phyloP scores from a whole-genome alignment of 345 rosid species.

The Linum trigynum region DNA sequence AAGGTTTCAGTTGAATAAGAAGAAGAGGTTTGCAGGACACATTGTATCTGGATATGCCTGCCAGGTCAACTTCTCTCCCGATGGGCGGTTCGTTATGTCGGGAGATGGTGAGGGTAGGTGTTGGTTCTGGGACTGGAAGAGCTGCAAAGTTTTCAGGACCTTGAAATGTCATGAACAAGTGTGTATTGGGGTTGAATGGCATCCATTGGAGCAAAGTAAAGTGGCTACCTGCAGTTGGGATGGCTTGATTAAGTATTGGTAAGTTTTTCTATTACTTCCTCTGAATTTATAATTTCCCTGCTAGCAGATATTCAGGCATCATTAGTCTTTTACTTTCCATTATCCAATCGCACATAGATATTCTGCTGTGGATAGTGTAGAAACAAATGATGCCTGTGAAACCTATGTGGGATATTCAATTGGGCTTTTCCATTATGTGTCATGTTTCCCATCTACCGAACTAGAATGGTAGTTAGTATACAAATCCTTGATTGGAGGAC shows the following conservation, averaged over 20 bases:
- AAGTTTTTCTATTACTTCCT: conserved; percentile 19
- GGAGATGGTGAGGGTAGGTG: conserved; percentile 99
- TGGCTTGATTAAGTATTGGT: conserved; percentile 97
- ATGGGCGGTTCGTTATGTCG: conserved; percentile 96
- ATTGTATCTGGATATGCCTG: conserved; percentile 93
- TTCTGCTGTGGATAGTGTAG: too few species aligned
- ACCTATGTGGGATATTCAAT: too few species aligned
- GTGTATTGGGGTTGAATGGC: conserved; percentile 90
- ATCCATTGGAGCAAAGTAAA: conserved; percentile 94
- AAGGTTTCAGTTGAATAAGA: conserved; percentile 94
- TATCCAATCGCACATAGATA: too few species aligned
- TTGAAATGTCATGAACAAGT: conserved; percentile 88
- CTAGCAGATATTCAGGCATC: too few species aligned
- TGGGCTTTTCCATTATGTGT: too few species aligned
- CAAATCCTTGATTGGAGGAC: too few species aligned
- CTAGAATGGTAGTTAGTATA: too few species aligned
- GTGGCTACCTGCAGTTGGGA: conserved; percentile 99
- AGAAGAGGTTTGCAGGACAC: conserved; percentile 95
- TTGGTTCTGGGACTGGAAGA: conserved; percentile 99
- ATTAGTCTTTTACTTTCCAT: too few species aligned
- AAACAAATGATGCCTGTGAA: too few species aligned
- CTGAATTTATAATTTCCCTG: too few species aligned
- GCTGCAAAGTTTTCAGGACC: conserved; percentile 85
- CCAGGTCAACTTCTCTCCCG: conserved; percentile 97
- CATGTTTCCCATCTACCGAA: too few species aligned